Evolutionary conservation across 2,329 filamentous ascomycete species (phyloP).

Genomic region (Ustulina deusta): DNA sequence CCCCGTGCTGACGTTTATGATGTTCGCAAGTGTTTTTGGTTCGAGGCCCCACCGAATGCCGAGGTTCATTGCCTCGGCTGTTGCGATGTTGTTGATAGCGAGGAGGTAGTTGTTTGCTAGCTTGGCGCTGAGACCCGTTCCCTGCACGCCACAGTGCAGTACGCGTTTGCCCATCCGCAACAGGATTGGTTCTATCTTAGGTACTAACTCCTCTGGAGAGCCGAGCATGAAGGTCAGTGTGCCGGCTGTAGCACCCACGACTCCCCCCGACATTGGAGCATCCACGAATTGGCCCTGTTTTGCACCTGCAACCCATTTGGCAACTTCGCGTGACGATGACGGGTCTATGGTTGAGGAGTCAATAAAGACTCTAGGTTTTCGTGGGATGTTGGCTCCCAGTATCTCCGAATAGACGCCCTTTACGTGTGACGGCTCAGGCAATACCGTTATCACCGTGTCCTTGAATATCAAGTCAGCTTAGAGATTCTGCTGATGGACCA

Average conservation of each 20-base stretch:
- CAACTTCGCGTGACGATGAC: constrained; percentile 82
- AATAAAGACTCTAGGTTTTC: constrained; percentile 82
- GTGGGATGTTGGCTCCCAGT: constrained; percentile 65
- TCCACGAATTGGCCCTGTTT: constrained; percentile 85
- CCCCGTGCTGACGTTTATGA: constrained; percentile 96
- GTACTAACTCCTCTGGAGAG: constrained; percentile 69
- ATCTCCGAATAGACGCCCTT: constrained; percentile 84
- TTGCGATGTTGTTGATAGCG: constrained; percentile 88
- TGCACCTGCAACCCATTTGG: constrained; percentile 72
- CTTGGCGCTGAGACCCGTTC: constrained; percentile 89
- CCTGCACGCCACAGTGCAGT: constrained; percentile 86
- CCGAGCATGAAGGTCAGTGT: constrained; percentile 98
- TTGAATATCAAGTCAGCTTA: constrained; percentile 54
- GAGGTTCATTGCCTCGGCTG: constrained; percentile 74
- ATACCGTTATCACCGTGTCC: constrained; percentile 88
- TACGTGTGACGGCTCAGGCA: constrained; percentile 91
- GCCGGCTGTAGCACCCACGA: constrained; percentile 88
- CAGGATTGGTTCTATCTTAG: constrained; percentile 75
- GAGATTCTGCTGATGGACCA: not conserved
- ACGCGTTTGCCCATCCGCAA: constrained; percentile 87
- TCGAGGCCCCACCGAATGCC: constrained; percentile 72
- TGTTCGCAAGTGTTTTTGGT: constrained; percentile 75
- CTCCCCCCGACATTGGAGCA: constrained; percentile 96
- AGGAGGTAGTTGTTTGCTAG: constrained; percentile 97
- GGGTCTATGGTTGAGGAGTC: constrained; percentile 98